Percentiles rank a stretch among this genome's conserved stretches.
These are phyloP conservation scores for Agrocybe chaxingu DNA, from an alignment of 768 basidiomycete genomes.

Conservation along the genomic window DNA sequence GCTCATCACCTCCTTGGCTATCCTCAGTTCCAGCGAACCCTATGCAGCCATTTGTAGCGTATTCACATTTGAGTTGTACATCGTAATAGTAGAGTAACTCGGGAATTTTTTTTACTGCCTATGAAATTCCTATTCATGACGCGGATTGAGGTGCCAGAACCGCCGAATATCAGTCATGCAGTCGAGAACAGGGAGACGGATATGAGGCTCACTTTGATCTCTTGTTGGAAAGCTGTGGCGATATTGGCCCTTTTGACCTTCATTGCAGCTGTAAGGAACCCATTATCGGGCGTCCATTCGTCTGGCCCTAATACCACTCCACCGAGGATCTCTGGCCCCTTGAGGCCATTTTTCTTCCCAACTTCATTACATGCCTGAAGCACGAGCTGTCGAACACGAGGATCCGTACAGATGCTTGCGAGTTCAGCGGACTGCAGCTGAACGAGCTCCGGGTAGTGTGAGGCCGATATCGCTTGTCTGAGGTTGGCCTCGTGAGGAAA, in stretches of 20 bases:
- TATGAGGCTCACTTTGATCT: conserved; percentile 50
- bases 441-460: conserved; percentile 11
- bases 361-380: conserved; percentile 71
- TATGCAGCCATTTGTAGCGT: too few relatives aligned
- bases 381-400: conserved; percentile 40
- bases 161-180: too few relatives aligned
- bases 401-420: conserved; percentile 6
- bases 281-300: conserved; percentile 91
- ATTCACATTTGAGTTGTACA: too few relatives aligned
- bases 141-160: too few relatives aligned
- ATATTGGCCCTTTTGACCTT: conserved; percentile 80
- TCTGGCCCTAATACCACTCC: conserved; percentile 77
- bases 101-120: too few relatives aligned
- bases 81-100: too few relatives aligned
- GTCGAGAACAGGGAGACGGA: too few relatives aligned
- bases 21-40: too few relatives aligned
- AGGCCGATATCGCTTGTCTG: conserved; percentile 41
- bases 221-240: conserved; percentile 56
- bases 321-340: conserved; percentile 72
- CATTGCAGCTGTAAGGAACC: conserved; percentile 86
- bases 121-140: too few relatives aligned
- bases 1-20: too few relatives aligned
- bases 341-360: conserved; percentile 84
- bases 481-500: conserved; percentile 78
- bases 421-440: conserved; percentile 8